Conservation (phyloP, 2,329 filamentous ascomycete genomes). For the Aschersonia sp. region DNA sequence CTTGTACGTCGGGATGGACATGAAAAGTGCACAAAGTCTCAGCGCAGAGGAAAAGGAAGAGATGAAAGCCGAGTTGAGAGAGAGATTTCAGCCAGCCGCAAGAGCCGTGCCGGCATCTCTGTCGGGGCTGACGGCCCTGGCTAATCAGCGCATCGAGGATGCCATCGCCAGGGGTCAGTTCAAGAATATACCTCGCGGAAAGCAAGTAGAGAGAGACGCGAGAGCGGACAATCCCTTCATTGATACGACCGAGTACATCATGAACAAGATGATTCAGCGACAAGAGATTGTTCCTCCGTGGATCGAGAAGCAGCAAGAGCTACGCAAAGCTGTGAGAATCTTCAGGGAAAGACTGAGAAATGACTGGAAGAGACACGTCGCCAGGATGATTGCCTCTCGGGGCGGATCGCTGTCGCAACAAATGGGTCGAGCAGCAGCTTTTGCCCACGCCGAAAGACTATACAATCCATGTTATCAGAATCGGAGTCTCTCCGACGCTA, state of each 20-base stretch:
- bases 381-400: slow-evolving; percentile 59
- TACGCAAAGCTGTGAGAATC: slow-evolving; percentile 50
- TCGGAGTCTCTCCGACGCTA: neutral
- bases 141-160: slow-evolving; percentile 86
- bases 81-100: slow-evolving; percentile 62
- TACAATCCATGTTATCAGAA: slow-evolving; percentile 38
- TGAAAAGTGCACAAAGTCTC: slow-evolving; percentile 35
- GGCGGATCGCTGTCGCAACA: slow-evolving; percentile 66
- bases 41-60: slow-evolving; percentile 60
- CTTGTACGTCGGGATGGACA: slow-evolving; percentile 33
- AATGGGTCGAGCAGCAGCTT: slow-evolving; percentile 54
- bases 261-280: slow-evolving; percentile 97
- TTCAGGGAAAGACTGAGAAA: slow-evolving; percentile 64
- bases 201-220: slow-evolving; percentile 66
- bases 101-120: slow-evolving; percentile 63
- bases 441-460: slow-evolving; percentile 59
- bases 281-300: slow-evolving; percentile 93
- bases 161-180: slow-evolving; percentile 89
- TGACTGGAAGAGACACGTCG: slow-evolving; percentile 77
- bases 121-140: slow-evolving; percentile 65
- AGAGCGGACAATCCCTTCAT: slow-evolving; percentile 79
- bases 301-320: slow-evolving; percentile 97
- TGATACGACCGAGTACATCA: slow-evolving; percentile 92
- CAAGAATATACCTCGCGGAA: slow-evolving; percentile 65
- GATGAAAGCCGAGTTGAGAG: slow-evolving; percentile 58